A percentile compares a stretch with the other conserved stretches of the same genome.
Evolutionary conservation across 2,329 filamentous ascomycete genomes (phyloP).

Genomic region (Blumeriella jaapii): DNA sequence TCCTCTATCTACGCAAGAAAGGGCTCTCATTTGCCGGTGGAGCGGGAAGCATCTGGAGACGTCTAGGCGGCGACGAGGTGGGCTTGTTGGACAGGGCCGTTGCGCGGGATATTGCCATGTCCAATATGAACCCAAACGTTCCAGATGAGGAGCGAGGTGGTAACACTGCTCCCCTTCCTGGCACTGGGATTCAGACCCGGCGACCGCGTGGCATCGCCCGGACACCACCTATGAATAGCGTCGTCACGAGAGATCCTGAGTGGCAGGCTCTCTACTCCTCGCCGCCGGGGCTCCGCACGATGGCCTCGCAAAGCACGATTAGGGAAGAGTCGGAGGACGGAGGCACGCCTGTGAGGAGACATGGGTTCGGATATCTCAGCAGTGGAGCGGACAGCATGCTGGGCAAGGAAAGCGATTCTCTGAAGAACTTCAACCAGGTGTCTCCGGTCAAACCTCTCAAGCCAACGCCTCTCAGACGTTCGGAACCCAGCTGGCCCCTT

Average conservation of each 20-base stretch:
- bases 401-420: background rate
- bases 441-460: background rate
- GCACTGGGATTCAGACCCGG: background rate
- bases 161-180: background rate
- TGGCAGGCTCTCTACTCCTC: conserved; percentile 6
- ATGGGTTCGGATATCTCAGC: too few relatives aligned
- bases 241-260: background rate
- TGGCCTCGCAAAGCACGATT: background rate
- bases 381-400: conserved; percentile 1
- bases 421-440: background rate
- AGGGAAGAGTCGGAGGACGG: background rate
- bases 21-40: background rate
- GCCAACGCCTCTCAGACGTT: conserved; percentile 1
- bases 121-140: background rate
- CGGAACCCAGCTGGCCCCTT: conserved; percentile 4
- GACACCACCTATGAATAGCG: background rate
- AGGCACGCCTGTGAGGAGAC: conserved; percentile 1
- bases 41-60: background rate
- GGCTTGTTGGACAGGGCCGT: conserved; percentile 4
- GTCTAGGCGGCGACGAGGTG: conserved; percentile 5
- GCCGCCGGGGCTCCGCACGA: background rate
- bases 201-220: background rate
- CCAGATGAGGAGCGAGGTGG: background rate
- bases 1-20: conserved; percentile 3
- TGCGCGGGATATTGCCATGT: background rate